These are phyloP conservation scores for Pterocarpus macrocarpus DNA, from an alignment of 306 rosid species.

Conservation along the genomic window DNA sequence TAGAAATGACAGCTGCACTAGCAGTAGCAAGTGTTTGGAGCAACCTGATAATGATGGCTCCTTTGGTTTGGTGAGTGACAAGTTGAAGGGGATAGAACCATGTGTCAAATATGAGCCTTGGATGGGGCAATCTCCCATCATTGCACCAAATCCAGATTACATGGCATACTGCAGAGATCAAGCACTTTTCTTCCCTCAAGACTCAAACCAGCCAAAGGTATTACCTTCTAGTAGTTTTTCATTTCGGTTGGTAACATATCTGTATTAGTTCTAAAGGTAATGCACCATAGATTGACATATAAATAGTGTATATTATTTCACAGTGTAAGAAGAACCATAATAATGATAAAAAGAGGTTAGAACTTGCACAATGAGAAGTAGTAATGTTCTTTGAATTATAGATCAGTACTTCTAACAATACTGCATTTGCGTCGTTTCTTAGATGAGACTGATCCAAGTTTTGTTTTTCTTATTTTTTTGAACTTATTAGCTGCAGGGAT, in stretches of 20 bases:
- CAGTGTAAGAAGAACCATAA: constrained; percentile 30
- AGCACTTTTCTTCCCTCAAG: constrained; percentile 54
- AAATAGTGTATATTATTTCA: constrained; percentile 10
- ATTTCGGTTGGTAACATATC: constrained; percentile 2
- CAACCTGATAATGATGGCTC: constrained; percentile 51
- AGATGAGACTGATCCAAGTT: constrained; percentile 26
- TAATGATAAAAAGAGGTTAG: too few species aligned
- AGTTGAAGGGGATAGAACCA: constrained; percentile 50
- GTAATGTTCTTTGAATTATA: constrained; percentile 29
- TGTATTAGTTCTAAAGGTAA: background rate
- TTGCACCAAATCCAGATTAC: constrained; percentile 49
- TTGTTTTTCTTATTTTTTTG: background rate
- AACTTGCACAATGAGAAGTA: background rate
- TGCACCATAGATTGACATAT: background rate
- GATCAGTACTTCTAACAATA: constrained; percentile 21
- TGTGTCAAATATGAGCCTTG: constrained; percentile 59
- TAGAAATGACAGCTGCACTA: constrained; percentile 43
- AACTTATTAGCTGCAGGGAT: constrained; percentile 56
- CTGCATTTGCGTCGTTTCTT: background rate
- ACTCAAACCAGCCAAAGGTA: constrained; percentile 67
- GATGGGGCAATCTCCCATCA: constrained; percentile 50
- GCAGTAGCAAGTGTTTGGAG: constrained; percentile 44
- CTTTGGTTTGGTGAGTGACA: constrained; percentile 48
- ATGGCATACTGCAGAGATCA: constrained; percentile 53
- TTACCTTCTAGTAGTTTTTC: constrained; percentile 18